Base-by-base conservation (phyloP, 2,329 filamentous ascomycete genomes). In the Kalaharituber pfeilii region DNA sequence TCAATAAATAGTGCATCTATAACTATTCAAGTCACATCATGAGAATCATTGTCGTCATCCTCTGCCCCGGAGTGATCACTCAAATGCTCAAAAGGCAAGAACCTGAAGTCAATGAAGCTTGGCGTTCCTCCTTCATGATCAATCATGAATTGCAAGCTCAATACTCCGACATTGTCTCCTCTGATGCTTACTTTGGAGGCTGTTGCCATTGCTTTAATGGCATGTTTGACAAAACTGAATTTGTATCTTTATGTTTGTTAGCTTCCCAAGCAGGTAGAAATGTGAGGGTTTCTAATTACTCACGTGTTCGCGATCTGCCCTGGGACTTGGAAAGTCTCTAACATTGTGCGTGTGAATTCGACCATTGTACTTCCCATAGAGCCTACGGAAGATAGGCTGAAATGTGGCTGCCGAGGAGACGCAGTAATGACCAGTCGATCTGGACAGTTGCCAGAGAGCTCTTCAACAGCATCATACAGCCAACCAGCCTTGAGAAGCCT, bases 131-230 rank as follows among this genome's bases (percentile, higher is more conserved):
- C 76, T 58, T 91, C 86, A 42, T 88, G 74, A 66, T 95, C 86
- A n/a, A 98, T 82, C 83, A 98, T 91, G 64, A 96, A 95, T 66
- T 98, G 91, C 66, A 96, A 70, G 68, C 86, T 95, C 60, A 98
- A 69, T 27, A 98, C 89, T 0, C 91, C 89, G 66, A 94, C 86
- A 1, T 77, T 75, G 68, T 98, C 91, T 0, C 86, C 82, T 15
- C 91, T 76, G 57, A 98, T 76, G 66, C 87, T 94, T 55, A 96
- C 88, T 69, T 96, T 98, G n/a, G n/a, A n/a, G n/a, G n/a, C n/a
- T n/a, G n/a, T n/a, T n/a, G n/a, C 80, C 89, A 98, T 96, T n/a
- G 91, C 89, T 60, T 89, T 81, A 47, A 80, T 80, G 0, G 89
- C 88, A 60, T 84, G 83, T 67, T 85, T 87, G 65, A 98, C 75